phyloP scores from a whole-genome alignment of 257 asterid genomes.

The Craterostigma plantagineum region DNA sequence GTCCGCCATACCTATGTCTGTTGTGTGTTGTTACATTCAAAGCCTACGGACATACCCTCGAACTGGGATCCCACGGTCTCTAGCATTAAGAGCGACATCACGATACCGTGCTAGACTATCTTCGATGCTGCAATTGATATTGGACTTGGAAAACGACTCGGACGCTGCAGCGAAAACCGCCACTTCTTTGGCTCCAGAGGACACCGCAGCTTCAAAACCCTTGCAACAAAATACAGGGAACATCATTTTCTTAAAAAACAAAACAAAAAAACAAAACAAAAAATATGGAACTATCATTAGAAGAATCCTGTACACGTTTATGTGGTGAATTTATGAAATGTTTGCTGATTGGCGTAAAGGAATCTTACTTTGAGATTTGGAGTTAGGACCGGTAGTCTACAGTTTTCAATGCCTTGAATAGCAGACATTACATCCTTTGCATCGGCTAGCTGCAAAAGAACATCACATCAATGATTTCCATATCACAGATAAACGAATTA shows the following conservation, averaged over 20 bases:
- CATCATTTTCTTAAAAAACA: slow-evolving; percentile 8
- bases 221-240: slow-evolving; percentile 9
- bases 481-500: no score
- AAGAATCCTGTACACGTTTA: no score
- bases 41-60: slow-evolving; percentile 43
- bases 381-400: slow-evolving; percentile 66
- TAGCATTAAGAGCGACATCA: slow-evolving; percentile 61
- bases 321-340: no score
- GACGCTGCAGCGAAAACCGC: slow-evolving; percentile 96
- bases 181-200: slow-evolving; percentile 89
- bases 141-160: slow-evolving; percentile 84
- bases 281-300: not conserved
- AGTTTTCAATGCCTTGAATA: slow-evolving; percentile 51
- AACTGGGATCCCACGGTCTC: slow-evolving; percentile 57
- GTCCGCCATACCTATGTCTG: no score
- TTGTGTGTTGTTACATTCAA: no score
- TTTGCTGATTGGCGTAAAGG: no score
- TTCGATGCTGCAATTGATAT: slow-evolving; percentile 83
- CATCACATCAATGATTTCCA: no score
- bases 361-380: slow-evolving; percentile 64
- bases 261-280: not conserved
- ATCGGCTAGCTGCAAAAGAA: slow-evolving; percentile 49
- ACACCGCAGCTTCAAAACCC: slow-evolving; percentile 92
- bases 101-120: slow-evolving; percentile 75
- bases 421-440: slow-evolving; percentile 83